Evolutionary conservation across 2,329 filamentous ascomycete genomes (phyloP).

Genomic region (Sclerotiophoma versabilis): DNA sequence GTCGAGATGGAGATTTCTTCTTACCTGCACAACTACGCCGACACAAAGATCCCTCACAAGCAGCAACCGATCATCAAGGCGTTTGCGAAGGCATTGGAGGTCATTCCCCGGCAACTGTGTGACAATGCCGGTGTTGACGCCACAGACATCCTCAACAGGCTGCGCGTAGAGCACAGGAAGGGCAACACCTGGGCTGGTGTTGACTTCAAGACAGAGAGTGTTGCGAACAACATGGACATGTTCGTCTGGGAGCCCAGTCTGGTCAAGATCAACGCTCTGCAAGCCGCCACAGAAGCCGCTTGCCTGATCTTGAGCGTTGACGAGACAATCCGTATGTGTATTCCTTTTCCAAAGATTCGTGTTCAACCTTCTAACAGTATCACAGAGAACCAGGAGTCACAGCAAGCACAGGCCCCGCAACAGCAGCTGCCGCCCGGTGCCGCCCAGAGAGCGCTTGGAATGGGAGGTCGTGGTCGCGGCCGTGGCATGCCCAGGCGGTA

Average conservation of each 20-base stretch:
- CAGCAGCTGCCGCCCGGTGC: conserved; percentile 70
- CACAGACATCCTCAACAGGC: conserved; percentile 94
- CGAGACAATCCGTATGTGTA: conserved; percentile 84
- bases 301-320: conserved; percentile 96
- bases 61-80: conserved; percentile 98
- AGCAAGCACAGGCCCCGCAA: conserved; percentile 79
- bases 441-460: conserved; percentile 85
- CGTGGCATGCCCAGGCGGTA: conserved; percentile 83
- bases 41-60: conserved; percentile 91
- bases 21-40: conserved; percentile 90
- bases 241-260: conserved; percentile 98
- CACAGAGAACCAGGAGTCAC: conserved; percentile 87
- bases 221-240: conserved; percentile 89
- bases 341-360: not conserved
- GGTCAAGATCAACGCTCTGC: conserved; percentile 96
- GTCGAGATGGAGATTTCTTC: conserved; percentile 96
- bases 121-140: conserved; percentile 99
- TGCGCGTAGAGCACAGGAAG: conserved; percentile 95
- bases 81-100: conserved; percentile 95
- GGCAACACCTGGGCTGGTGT: conserved; percentile 94
- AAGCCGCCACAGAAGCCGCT: conserved; percentile 92
- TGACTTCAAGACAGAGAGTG: conserved; percentile 90
- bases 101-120: conserved; percentile 95
- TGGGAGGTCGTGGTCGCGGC: conserved; percentile 65
- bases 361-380: conserved; percentile 26